A percentile compares a stretch with the other conserved stretches of the same genome.
These are phyloP conservation scores for Ceratobasidium sp. DNA, from an alignment of 1,284 basidiomycete genomes.

Conservation along the genomic window DNA sequence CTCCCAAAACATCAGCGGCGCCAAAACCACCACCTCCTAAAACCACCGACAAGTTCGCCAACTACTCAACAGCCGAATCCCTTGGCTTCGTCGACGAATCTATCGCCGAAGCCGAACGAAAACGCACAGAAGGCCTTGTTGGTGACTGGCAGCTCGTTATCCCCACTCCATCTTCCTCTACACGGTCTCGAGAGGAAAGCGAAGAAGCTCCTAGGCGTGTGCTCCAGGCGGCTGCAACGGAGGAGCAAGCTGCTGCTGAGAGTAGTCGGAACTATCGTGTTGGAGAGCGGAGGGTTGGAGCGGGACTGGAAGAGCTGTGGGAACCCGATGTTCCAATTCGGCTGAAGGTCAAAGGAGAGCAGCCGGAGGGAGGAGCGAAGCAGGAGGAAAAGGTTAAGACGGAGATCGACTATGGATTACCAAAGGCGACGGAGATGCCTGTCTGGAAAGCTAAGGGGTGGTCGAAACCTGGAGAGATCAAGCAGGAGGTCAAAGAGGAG, in stretches of 20 bases:
- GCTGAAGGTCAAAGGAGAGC: slow-evolving; percentile 32
- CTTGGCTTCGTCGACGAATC: slow-evolving; percentile 83
- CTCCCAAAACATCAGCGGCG: slow-evolving; percentile 52
- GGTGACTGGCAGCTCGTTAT: slow-evolving; percentile 73
- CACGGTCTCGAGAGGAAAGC: neutral
- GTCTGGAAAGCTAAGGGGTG: slow-evolving; percentile 27
- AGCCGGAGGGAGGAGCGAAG: neutral
- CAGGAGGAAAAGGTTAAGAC: slow-evolving; percentile 5
- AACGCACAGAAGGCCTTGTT: slow-evolving; percentile 73
- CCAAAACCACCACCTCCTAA: slow-evolving; percentile 60
- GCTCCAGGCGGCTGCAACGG: slow-evolving; percentile 19
- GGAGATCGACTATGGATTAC: slow-evolving; percentile 35
- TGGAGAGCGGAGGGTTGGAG: slow-evolving; percentile 26
- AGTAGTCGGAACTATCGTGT: slow-evolving; percentile 36
- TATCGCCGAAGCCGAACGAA: slow-evolving; percentile 66
- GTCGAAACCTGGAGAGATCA: slow-evolving; percentile 35
- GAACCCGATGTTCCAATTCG: slow-evolving; percentile 31
- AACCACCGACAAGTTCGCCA: slow-evolving; percentile 75
- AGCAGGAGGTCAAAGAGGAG: slow-evolving; percentile 26
- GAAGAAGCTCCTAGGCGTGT: slow-evolving; percentile 12
- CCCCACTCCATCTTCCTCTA: slow-evolving; percentile 8
- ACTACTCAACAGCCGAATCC: slow-evolving; percentile 88
- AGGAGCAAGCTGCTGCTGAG: slow-evolving; percentile 32
- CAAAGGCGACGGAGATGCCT: slow-evolving; percentile 32
- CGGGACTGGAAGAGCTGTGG: slow-evolving; percentile 30